phyloP scores from a whole-genome alignment of 2,329 filamentous ascomycete genomes.

The Ambrosiella beaveri region DNA sequence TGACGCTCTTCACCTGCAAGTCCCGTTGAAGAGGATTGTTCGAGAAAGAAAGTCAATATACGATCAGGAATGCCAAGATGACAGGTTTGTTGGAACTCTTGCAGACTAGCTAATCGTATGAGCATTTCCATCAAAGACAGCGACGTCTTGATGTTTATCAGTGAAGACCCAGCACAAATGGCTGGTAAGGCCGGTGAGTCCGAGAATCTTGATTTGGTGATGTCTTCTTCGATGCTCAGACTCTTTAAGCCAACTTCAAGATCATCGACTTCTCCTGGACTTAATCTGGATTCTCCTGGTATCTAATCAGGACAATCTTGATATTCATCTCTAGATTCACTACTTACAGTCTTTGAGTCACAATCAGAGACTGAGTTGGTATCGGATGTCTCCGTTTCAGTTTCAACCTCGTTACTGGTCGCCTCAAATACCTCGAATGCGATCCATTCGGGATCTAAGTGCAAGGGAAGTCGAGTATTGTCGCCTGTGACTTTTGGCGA shows the following conservation, averaged over 20 bases:
- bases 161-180: not conserved
- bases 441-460: conserved; percentile 79
- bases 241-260: not conserved
- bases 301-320: not conserved
- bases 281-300: not conserved
- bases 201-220: too few species aligned
- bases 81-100: conserved; percentile 80
- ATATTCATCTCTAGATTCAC: conserved; percentile 1
- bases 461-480: conserved; percentile 36
- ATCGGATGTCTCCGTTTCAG: conserved; percentile 20
- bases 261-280: not conserved
- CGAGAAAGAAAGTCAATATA: conserved; percentile 72
- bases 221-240: not conserved
- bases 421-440: conserved; percentile 65
- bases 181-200: too few species aligned
- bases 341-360: conserved; percentile 33
- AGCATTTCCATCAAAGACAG: conserved; percentile 75
- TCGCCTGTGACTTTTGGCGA: not conserved
- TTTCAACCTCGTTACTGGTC: conserved; percentile 30
- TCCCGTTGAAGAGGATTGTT: conserved; percentile 37
- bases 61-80: conserved; percentile 85
- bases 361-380: conserved; percentile 50
- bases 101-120: conserved; percentile 67
- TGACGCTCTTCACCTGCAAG: conserved; percentile 28
- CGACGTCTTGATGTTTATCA: conserved; percentile 30